Percentiles rank a stretch among this genome's conserved stretches.
Evolutionary conservation across 129 eudicot genomes (phyloP).

Genomic region (Arctium lappa): DNA sequence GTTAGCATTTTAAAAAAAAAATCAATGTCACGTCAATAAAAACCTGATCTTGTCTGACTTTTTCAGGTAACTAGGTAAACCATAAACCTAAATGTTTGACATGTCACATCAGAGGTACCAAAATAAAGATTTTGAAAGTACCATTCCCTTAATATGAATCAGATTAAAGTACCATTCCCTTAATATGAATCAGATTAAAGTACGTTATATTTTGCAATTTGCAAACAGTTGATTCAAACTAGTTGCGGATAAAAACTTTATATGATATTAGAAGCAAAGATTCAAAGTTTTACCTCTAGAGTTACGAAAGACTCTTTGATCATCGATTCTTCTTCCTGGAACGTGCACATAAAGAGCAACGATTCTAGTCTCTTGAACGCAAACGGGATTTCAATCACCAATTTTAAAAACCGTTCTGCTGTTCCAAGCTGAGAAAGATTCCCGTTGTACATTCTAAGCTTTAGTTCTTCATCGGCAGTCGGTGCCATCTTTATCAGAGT

Average conservation of each 20-base stretch:
- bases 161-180: too few relatives aligned
- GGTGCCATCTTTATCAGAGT: constrained; percentile 91
- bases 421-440: constrained; percentile 77
- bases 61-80: not conserved
- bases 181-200: too few relatives aligned
- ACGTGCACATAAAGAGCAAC: constrained; percentile 78
- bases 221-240: too few relatives aligned
- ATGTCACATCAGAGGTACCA: not conserved
- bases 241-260: too few relatives aligned
- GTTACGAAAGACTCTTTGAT: constrained; percentile 69
- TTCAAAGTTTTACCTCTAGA: constrained; percentile 54
- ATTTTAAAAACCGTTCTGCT: constrained; percentile 92
- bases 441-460: constrained; percentile 71
- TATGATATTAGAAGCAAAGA: not conserved
- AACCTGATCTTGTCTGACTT: not conserved
- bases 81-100: not conserved
- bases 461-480: constrained; percentile 88
- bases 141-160: not conserved
- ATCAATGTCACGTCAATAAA: not conserved
- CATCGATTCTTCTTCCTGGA: constrained; percentile 66
- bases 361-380: constrained; percentile 87
- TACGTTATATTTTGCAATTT: not conserved
- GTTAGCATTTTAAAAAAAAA: too few relatives aligned
- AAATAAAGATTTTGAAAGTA: not conserved
- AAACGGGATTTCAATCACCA: constrained; percentile 80